Percentiles rank a stretch among this genome's conserved stretches.
phyloP scores from a whole-genome alignment of 495 filamentous ascomycete species.

The Hyphodiscus hymeniophilus region DNA sequence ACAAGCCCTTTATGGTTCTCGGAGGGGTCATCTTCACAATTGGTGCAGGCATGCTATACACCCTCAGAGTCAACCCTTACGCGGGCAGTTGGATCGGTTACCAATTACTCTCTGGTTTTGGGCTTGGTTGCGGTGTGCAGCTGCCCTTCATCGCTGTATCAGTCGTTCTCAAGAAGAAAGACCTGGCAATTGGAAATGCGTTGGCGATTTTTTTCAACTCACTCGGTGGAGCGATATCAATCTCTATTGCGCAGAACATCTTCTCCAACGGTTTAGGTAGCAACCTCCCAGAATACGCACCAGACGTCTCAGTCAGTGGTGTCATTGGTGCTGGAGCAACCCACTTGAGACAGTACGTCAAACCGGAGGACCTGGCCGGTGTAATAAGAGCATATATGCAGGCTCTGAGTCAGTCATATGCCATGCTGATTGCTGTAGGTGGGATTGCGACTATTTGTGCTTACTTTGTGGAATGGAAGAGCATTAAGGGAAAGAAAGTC shows the following conservation, averaged over 20 bases:
- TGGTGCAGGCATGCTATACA: conserved; percentile 28
- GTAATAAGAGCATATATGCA: conserved; percentile 51
- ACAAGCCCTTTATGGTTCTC: conserved; percentile 28
- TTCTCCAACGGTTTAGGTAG: conserved; percentile 37
- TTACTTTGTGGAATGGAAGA: conserved; percentile 62
- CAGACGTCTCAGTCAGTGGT: conserved; percentile 30
- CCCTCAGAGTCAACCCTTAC: conserved; percentile 6
- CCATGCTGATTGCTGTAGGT: conserved; percentile 30
- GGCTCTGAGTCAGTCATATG: conserved; percentile 41
- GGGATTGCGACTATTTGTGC: conserved; percentile 42
- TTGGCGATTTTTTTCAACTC: conserved; percentile 32
- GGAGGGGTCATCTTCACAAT: conserved; percentile 24
- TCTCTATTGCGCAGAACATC: conserved; percentile 37
- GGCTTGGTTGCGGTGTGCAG: conserved; percentile 16
- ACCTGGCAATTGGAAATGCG: conserved; percentile 18
- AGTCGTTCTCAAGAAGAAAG: conserved; percentile 12
- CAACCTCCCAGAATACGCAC: conserved; percentile 30
- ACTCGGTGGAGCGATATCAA: conserved; percentile 40
- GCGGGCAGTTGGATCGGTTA: conserved; percentile 18
- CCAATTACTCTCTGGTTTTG: conserved; percentile 18
- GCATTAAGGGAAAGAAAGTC: conserved; percentile 46
- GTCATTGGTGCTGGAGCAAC: conserved; percentile 46
- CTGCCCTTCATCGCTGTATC: conserved; percentile 19
- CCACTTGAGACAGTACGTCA: conserved; percentile 37
- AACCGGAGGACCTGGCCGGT: conserved; percentile 32